These are phyloP conservation scores for Ormosia emarginata DNA, from an alignment of 306 rosid genomes.

Conservation along the genomic window DNA sequence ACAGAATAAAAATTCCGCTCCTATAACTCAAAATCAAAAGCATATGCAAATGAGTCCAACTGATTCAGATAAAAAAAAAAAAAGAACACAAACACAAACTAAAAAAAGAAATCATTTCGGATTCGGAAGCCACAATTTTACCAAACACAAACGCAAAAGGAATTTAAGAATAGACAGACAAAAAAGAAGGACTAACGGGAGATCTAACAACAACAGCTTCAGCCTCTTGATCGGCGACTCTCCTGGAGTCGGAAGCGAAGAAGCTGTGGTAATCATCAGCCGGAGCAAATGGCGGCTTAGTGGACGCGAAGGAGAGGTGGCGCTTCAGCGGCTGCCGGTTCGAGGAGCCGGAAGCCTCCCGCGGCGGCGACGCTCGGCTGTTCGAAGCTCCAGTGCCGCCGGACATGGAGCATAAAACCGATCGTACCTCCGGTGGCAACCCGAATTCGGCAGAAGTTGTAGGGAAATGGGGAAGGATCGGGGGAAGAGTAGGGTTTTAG, in stretches of 20 bases:
- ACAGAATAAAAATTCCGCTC: background rate
- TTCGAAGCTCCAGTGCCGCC: conserved; percentile 62
- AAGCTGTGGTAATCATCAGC: conserved; percentile 73
- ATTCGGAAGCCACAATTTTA: background rate
- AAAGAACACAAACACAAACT: background rate
- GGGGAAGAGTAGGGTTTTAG: conserved; percentile 29
- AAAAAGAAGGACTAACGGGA: conserved; percentile 46
- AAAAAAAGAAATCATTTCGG: background rate
- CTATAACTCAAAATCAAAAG: background rate
- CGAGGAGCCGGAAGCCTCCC: conserved; percentile 18
- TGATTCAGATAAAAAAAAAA: background rate
- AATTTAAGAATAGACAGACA: background rate
- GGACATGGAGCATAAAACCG: conserved; percentile 49
- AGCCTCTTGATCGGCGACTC: conserved; percentile 47
- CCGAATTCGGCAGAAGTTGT: background rate
- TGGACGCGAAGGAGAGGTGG: conserved; percentile 62
- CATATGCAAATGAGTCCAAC: background rate
- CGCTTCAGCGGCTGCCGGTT: conserved; percentile 69
- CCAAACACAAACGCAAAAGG: background rate
- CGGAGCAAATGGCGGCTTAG: conserved; percentile 74
- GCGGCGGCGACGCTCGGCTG: conserved; percentile 38
- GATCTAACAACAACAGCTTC: conserved; percentile 81
- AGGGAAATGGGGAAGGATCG: background rate
- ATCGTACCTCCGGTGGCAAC: background rate
- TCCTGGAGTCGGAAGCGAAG: conserved; percentile 31